Base-by-base conservation (phyloP, 768 basidiomycete genomes). In the Sutorius australiensis region DNA sequence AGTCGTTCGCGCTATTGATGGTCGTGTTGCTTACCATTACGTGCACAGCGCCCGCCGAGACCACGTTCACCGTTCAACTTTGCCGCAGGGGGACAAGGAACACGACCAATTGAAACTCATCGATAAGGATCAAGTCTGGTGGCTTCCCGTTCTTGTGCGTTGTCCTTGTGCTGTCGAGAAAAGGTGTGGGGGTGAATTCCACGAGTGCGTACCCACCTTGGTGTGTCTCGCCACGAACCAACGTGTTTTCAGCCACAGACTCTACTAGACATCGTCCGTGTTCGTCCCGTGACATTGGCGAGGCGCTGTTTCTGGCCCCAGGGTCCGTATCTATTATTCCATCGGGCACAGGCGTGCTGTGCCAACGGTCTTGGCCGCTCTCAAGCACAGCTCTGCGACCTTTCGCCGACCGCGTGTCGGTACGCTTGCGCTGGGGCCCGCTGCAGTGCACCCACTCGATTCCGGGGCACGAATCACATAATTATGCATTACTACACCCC, bases 391-490 rank as follows among this genome's bases (percentile, higher is more conserved):
- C 60, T 38, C 36, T 28, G 41, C 9, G 17, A 50, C 50, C 46
- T 48, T 51, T 40, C 43, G 17, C 54, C 55, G 33, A 30, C 62
- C 65, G 51, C 65, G 37, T 67, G 64, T 54, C 32, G 37, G 41
- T 27, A 28, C 32, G 36, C 46, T 30, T 43, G 24, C 34, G 24
- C 41, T 30, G 12, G 17, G 46, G 14, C 19, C 50, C 53, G 40
- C 58, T 39, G 37, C 46, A 34, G 24, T 42, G 44, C 32, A 53
- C 10, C 64, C 58, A 63, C 45, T 6, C 17, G 30, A 17, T 8
- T 17, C 57, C 53, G 54, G 45, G 9, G 19, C 47, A 37, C 39
- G 5, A 32, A 51, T 47, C 48, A 31, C 50, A 55, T 49, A 39
- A 50, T 53, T 50, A 33, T 11, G 7, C 6, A 53, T 57, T 42